phyloP scores from a whole-genome alignment of 2,329 filamentous ascomycete genomes.

The Arthrinium phaeospermum region DNA sequence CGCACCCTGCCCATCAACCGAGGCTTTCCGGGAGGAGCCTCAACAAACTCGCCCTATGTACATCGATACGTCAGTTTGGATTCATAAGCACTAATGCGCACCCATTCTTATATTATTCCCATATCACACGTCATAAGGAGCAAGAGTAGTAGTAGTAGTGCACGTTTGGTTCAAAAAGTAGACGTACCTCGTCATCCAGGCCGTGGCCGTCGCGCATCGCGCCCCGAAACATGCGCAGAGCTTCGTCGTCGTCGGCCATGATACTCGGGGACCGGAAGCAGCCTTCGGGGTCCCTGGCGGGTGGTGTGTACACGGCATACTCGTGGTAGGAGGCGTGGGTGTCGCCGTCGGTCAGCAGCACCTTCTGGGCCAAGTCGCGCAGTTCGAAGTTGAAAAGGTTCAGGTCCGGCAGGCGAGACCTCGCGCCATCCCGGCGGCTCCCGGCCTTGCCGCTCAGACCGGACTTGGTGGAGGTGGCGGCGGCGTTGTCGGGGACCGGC shows the following conservation, averaged over 20 bases:
- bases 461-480: background rate
- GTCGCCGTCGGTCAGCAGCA: conserved; percentile 33
- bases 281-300: conserved; percentile 26
- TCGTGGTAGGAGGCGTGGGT: conserved; percentile 39
- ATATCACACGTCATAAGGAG: background rate
- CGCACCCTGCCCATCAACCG: conserved; percentile 34
- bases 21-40: conserved; percentile 32
- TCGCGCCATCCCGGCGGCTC: conserved; percentile 23
- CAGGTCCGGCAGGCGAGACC: conserved; percentile 29
- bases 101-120: background rate
- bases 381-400: conserved; percentile 40
- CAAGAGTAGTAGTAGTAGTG: background rate
- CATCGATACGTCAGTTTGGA: conserved; percentile 21
- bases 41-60: conserved; percentile 35
- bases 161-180: too few species aligned
- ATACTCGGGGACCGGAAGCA: conserved; percentile 36
- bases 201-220: conserved; percentile 34
- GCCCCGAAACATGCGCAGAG: conserved; percentile 35
- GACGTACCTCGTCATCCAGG: conserved; percentile 35
- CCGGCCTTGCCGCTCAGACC: background rate
- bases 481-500: conserved; percentile 16
- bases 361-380: conserved; percentile 32
- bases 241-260: conserved; percentile 36
- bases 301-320: conserved; percentile 36
- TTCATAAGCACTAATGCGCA: background rate